A percentile compares a stretch with the other conserved stretches of the same genome.
These are phyloP conservation scores for Viola odorata DNA, from an alignment of 345 rosid species.

Conservation along the genomic window DNA sequence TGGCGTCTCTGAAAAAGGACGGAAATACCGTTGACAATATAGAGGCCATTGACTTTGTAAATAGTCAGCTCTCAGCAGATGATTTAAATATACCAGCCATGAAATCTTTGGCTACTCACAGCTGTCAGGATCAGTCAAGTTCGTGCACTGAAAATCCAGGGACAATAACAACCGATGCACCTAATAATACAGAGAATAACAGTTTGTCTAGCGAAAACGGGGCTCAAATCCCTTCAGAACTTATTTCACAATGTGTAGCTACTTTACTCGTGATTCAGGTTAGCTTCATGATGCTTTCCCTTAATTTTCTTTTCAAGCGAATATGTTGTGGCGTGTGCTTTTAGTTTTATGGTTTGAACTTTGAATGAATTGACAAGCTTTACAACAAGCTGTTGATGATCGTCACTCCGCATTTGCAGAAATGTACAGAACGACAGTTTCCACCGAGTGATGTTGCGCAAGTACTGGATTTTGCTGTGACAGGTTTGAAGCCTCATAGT, in stretches of 20 bases:
- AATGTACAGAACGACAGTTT: conserved; percentile 74
- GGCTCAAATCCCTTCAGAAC: conserved; percentile 49
- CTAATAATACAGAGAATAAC: conserved; percentile 32
- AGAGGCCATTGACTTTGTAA: conserved; percentile 60
- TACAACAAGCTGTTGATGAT: too few relatives aligned
- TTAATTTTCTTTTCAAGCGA: background rate
- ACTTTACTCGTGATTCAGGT: conserved; percentile 83
- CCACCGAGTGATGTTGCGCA: conserved; percentile 76
- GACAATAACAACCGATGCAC: conserved; percentile 20
- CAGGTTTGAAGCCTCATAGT: conserved; percentile 70
- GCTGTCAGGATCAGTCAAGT: conserved; percentile 26
- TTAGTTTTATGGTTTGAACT: too few relatives aligned
- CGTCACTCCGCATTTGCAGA: conserved; percentile 40
- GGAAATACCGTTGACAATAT: conserved; percentile 36
- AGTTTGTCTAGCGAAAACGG: conserved; percentile 30
- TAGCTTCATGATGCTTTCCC: background rate
- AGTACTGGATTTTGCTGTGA: conserved; percentile 70
- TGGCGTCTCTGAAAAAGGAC: conserved; percentile 38
- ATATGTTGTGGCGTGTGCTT: too few relatives aligned
- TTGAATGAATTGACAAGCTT: too few relatives aligned
- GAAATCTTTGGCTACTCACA: conserved; percentile 22
- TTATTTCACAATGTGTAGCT: conserved; percentile 61
- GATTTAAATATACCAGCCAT: conserved; percentile 16
- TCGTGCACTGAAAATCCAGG: conserved; percentile 25
- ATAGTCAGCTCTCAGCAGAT: conserved; percentile 43